Base-by-base conservation (phyloP, 2,329 filamentous ascomycete genomes). In the Dothidotthia symphoricarpi region DNA sequence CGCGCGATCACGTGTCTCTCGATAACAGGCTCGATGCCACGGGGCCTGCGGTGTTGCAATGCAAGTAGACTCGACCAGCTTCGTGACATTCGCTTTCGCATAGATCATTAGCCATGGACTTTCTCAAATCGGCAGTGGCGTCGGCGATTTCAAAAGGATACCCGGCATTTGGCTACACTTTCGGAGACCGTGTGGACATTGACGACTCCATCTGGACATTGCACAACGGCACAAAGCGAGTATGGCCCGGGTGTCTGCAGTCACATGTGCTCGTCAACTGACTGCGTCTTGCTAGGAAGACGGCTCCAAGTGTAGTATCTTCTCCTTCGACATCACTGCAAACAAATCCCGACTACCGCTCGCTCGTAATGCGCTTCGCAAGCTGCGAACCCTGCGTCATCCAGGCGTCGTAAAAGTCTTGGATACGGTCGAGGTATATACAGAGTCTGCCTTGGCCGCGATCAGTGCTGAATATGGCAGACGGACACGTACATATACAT, bases 191-290 rank as follows among this genome's bases (percentile, higher is more conserved):
- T 65, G 86, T 97, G 43, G 91, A 97, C 64, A 76, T 93, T 36
- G 88, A 94, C 65, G 83, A 93, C 61, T 95, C 91, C 16, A 90
- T 97, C 58, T 98, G 93, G 90, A 87, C 86, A n/a, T 73, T 98
- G 41, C 85, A 93, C 70, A 96, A 97, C 69, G 93, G 88, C 61
- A 95, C 87, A 39, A 93, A 86, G 72, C 82, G 88, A 70, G 90
- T 93, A 77, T 62, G 62, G 52, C 52, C 49, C 53, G 41, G 41
- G 36, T 36, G 32, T 47, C 47, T 51, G 24, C 28, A 35, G 3
- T 16, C 34, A 41, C 31, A 3, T 27, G 28, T 16, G 16, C 25
- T 9, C 24, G 12, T 19, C 14, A 39, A 42, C 61, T 67, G 57
- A 64, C 49, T 6, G 32, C 13, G 9, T 3, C 24, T 9, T 50